These are phyloP conservation scores for Dryadomyces quercus-mongolicae DNA, from an alignment of 2,329 filamentous ascomycete genomes.

Conservation along the genomic window DNA sequence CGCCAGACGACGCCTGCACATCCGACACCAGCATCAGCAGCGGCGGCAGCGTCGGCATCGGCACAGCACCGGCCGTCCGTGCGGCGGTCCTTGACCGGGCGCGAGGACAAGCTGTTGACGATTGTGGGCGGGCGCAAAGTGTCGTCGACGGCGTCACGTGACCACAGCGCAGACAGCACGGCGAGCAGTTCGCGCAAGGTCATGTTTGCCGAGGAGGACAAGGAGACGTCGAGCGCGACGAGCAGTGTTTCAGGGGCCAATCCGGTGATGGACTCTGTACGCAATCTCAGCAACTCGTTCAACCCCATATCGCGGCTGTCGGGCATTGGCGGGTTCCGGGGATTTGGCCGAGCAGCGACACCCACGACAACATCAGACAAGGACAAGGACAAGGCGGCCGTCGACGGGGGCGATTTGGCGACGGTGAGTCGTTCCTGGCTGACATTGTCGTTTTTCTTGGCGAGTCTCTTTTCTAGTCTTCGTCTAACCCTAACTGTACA, in stretches of 20 bases:
- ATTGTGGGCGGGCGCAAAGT: constrained; percentile 51
- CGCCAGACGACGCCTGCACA: background rate
- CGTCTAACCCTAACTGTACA: constrained; percentile 15
- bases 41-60: no score
- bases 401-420: constrained; percentile 43
- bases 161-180: constrained; percentile 65
- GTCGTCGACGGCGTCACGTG: constrained; percentile 31
- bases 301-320: constrained; percentile 75
- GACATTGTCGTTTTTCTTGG: background rate
- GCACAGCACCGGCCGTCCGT: background rate
- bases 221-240: background rate
- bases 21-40: background rate
- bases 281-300: constrained; percentile 65
- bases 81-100: constrained; percentile 8
- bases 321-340: constrained; percentile 60
- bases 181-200: constrained; percentile 44
- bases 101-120: constrained; percentile 56
- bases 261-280: constrained; percentile 60
- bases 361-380: constrained; percentile 21
- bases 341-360: constrained; percentile 51
- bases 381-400: constrained; percentile 16
- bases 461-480: background rate
- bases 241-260: background rate
- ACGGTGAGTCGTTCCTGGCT: constrained; percentile 30
- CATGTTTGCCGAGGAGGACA: constrained; percentile 32